Evolutionary conservation across 2,329 filamentous ascomycete species (phyloP), one percentile per base, ranked within the genome.

Genomic region (Sporothrix globosa): DNA sequence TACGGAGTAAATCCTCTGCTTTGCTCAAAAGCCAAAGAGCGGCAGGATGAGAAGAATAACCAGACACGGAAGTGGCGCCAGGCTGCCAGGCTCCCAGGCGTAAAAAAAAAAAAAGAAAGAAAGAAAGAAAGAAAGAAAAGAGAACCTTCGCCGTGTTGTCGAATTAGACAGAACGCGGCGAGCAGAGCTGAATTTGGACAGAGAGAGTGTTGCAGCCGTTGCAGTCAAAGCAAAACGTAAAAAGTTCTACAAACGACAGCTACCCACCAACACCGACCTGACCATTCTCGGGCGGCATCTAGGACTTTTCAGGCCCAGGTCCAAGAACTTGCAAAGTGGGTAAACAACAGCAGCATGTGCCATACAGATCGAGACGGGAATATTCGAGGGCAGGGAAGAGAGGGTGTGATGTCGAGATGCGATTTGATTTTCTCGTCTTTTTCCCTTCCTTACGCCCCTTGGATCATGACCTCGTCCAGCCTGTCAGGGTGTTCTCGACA

Each of bases 171-270:
- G 34, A 34, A 9, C 34, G 34, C 34, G 34, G 34, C 56, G n/a
- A 61, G 56, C 53, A 58, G 56, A 61, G 34, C 56, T 61, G 56
- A 44, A 24, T n/a, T 34, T 19, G 53, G 30, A 54, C 27, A 21
- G 13, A 60, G 13, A 34, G 13, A 41, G 30, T n/a, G 30, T 50
- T 50, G 19, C 19, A n/a, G 7, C 3, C 9, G 34, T 17, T 17
- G 53, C 21, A 56, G 53, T 17, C 24, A 14, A 41, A 34, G 56
- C 6, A 61, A 24, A 61, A 44, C 56, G 56, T 13, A n/a, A 58
- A 58, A 60, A 60, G 56, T 60, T 61, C 56, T 61, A 61, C n/a
- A 34, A n/a, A 44, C 34, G 13, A 10, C 30, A 34, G 34, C 56
- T 17, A 34, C 24, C 53, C 34, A 60, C 30, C 56, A 41, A 21